phyloP scores from a whole-genome alignment of 371 early-diverging fungal species.

The Mucor indicus region DNA sequence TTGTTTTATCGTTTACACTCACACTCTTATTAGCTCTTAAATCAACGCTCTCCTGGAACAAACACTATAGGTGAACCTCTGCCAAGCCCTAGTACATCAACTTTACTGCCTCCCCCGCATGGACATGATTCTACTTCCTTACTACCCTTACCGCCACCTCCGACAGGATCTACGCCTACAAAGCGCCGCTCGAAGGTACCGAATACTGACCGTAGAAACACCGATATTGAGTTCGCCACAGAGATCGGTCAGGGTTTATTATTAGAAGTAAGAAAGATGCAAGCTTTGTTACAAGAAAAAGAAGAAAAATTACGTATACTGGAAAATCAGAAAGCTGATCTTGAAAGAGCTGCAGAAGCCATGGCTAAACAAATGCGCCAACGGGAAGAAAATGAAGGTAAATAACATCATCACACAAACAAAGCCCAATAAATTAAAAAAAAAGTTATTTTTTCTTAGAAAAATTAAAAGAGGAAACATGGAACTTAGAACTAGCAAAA shows the following conservation, averaged over 20 bases:
- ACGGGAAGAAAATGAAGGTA: conserved; percentile 65
- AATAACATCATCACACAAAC: not conserved
- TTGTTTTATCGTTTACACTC: not conserved
- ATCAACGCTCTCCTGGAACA: conserved; percentile 20
- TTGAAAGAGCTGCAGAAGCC: conserved; percentile 61
- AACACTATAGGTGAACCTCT: conserved; percentile 30
- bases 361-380: conserved; percentile 61
- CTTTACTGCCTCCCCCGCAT: conserved; percentile 26
- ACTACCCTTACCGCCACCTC: conserved; percentile 40
- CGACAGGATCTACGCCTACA: conserved; percentile 47
- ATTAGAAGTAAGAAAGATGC: conserved; percentile 52
- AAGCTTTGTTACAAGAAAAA: conserved; percentile 53
- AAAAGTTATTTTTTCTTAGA: conserved; percentile 18
- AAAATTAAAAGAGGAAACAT: conserved; percentile 57
- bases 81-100: conserved; percentile 45
- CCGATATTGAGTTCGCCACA: conserved; percentile 56
- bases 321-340: conserved; percentile 63
- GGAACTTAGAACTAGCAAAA: conserved; percentile 61
- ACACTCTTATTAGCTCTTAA: conserved; percentile 17
- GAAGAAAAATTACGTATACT: conserved; percentile 64
- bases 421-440: not conserved
- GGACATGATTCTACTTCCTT: conserved; percentile 36
- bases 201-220: conserved; percentile 46
- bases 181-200: conserved; percentile 52
- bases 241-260: conserved; percentile 57